Evolutionary conservation across 2,329 filamentous ascomycete genomes (phyloP), one percentile per base, ranked within the genome.

Genomic region (Cordyceps tenuipes): DNA sequence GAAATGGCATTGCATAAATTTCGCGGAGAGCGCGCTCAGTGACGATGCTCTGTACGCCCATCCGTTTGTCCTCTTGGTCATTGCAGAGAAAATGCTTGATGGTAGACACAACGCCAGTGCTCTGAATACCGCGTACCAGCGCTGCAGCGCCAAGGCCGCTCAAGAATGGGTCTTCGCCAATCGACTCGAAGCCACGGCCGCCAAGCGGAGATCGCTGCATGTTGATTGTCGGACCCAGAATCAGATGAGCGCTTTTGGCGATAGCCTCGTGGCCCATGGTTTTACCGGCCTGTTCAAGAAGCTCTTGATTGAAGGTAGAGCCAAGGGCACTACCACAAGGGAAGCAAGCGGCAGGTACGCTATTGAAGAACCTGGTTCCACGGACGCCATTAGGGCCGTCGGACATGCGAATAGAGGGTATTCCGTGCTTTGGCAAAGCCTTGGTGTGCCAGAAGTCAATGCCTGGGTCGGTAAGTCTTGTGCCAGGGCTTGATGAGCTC

Each of bases 391-490:
- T 89, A 43, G 87, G 87, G 0, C 87, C 86, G 65, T 90, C 87
- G 43, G 83, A 82, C 51, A 86, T 77, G 52, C 86, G 82, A 36
- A 89, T 76, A 0, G 85, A 83, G 6, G 86, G 86, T 39, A 89
- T 78, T 1, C 82, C 81, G 66, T 85, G 79, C 23, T 82, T 70
- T 10, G 82, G 82, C 7, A 89, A 75, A 15, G 81, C 71, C 64
- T 82, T 81, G 39, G 86, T 87, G 67, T 88, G 84, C 86, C 86
- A 89, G 67, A 88, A 88, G 71, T 89, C 86, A 64, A 81, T 79
- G 60, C 84, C 84, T 81, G 12, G 4, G 31, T 3, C 19, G 12
- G 36, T 62, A 41, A 59, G 60, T 6, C 21, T 3, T 1, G 7
- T 31, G 52, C 60, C 6, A 57, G 17, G 9, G 17, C 5, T 29